phyloP scores from a whole-genome alignment of 2,329 filamentous ascomycete genomes.

The Talaromyces sp. region DNA sequence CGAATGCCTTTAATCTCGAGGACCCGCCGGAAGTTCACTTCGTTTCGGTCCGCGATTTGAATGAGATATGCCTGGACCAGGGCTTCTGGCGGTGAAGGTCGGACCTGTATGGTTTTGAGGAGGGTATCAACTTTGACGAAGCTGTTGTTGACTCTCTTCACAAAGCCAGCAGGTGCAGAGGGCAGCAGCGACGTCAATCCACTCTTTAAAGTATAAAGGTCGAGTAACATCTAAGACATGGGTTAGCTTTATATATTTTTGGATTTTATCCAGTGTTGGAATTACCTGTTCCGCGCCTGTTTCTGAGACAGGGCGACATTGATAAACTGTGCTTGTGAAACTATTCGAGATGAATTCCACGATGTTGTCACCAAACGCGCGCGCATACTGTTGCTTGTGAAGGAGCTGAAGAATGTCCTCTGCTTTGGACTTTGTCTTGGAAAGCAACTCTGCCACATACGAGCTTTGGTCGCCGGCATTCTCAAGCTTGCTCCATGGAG shows the following conservation, averaged over 20 bases:
- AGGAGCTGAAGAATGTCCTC: conserved; percentile 72
- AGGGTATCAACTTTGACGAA: conserved; percentile 87
- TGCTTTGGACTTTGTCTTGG: conserved; percentile 65
- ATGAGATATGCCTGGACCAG: conserved; percentile 96
- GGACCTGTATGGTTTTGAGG: conserved; percentile 94
- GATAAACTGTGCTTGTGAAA: conserved; percentile 79
- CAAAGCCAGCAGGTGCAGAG: conserved; percentile 61
- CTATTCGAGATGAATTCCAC: conserved; percentile 77
- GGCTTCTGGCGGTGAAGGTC: conserved; percentile 82
- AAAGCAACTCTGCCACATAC: conserved; percentile 79
- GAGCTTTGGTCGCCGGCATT: conserved; percentile 88
- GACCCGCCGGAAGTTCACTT: conserved; percentile 93
- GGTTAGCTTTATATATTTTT: conserved; percentile 5
- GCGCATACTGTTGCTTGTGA: conserved; percentile 86
- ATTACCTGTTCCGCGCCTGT: conserved; percentile 84
- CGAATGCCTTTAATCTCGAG: conserved; percentile 91
- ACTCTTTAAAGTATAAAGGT: conserved; percentile 69
- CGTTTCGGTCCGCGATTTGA: conserved; percentile 89
- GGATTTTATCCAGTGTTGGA: neutral
- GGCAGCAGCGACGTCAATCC: conserved; percentile 46
- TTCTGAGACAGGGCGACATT: conserved; percentile 86
- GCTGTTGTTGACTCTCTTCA: conserved; percentile 77
- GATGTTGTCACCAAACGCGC: conserved; percentile 93
- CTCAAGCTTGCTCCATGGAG: conserved; percentile 90
- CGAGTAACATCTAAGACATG: conserved; percentile 75